Conservation (phyloP, 23 red algal genomes). For the Agarophyton chilense region DNA sequence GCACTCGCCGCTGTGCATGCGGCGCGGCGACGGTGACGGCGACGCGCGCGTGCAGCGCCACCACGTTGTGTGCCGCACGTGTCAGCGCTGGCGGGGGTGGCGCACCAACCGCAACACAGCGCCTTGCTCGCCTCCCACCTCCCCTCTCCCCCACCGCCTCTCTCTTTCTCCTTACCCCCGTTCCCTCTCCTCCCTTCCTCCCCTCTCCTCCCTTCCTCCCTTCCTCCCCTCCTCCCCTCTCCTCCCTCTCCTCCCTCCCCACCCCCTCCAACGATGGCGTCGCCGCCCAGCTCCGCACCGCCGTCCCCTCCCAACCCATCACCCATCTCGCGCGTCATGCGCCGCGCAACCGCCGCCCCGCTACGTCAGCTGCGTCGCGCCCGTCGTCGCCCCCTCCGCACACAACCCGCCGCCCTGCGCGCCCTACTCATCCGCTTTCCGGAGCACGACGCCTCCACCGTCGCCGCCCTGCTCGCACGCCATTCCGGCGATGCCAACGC, state of each 20-base stretch:
- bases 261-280: constrained; percentile 6
- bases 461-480: constrained; percentile 27
- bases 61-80: no score
- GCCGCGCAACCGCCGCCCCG: not conserved
- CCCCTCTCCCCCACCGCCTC: no score
- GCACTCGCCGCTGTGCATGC: no score
- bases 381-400: not conserved
- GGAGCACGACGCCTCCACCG: constrained; percentile 62
- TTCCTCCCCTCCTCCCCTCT: not conserved
- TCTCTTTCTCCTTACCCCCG: no score
- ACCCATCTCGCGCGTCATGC: constrained; percentile 30
- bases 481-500: constrained; percentile 10
- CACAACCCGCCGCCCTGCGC: constrained; percentile 1
- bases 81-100: no score
- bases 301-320: constrained; percentile 5
- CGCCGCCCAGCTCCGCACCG: not conserved
- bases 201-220: not conserved
- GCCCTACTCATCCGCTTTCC: constrained; percentile 45
- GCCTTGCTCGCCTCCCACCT: no score
- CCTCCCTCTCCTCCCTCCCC: not conserved
- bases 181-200: no score
- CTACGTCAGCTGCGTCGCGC: constrained; percentile 5
- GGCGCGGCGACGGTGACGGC: no score
- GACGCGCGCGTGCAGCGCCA: no score
- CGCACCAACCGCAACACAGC: no score